Evolutionary conservation across 108 stramenopile species (phyloP).

Genomic region (Fistulifera solaris): DNA sequence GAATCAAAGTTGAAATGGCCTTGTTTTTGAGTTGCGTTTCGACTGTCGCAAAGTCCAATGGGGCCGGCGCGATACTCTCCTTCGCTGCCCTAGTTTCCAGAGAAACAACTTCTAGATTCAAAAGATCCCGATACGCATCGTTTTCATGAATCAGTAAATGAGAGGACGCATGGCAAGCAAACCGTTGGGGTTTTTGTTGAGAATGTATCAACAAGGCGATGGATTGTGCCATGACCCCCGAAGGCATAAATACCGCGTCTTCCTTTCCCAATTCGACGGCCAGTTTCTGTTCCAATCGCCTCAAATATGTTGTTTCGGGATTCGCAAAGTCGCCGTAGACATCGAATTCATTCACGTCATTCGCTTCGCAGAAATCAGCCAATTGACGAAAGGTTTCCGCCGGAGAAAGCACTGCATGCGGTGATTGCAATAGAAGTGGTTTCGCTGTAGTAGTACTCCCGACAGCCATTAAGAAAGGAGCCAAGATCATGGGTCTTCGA

Average conservation of each 20-base stretch:
- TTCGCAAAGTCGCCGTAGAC: constrained; percentile 49
- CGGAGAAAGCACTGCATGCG: background rate
- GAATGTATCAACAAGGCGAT: constrained; percentile 61
- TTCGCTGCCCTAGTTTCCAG: background rate
- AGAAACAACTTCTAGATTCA: constrained; percentile 25
- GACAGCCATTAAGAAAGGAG: too few relatives aligned
- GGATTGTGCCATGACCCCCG: constrained; percentile 72
- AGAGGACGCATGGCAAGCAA: constrained; percentile 58
- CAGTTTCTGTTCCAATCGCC: constrained; percentile 58
- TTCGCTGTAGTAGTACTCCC: too few relatives aligned
- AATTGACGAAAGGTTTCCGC: background rate
- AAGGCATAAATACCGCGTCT: constrained; percentile 71
- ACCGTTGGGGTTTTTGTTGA: constrained; percentile 11
- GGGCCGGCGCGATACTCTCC: background rate
- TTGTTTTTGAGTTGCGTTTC: background rate
- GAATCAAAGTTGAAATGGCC: constrained; percentile 36
- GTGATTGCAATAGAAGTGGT: background rate
- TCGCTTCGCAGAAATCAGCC: background rate
- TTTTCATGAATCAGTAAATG: constrained; percentile 71
- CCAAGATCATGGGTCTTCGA: too few relatives aligned
- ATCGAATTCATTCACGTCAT: constrained; percentile 18
- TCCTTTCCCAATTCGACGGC: constrained; percentile 51
- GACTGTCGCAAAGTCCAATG: background rate
- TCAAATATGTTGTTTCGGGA: constrained; percentile 31
- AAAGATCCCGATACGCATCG: constrained; percentile 38